These are phyloP conservation scores for Fusarium secorum DNA, from an alignment of 2,329 filamentous ascomycete species.

Conservation along the genomic window DNA sequence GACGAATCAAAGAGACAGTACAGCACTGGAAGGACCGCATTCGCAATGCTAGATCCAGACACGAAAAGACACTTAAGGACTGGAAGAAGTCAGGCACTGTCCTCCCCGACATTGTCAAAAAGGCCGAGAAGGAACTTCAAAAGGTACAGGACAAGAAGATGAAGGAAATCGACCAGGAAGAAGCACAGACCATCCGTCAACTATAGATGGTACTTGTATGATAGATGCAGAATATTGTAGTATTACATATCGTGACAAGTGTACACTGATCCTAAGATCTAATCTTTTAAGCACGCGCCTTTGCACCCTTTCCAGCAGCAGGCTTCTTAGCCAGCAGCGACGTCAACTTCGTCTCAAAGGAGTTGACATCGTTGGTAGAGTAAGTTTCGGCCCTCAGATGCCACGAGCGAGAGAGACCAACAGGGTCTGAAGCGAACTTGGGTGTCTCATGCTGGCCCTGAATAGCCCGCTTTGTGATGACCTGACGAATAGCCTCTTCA, in stretches of 20 bases:
- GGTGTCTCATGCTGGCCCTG: conserved; percentile 50
- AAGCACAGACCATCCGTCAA: conserved; percentile 58
- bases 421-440: conserved; percentile 45
- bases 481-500: conserved; percentile 46
- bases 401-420: conserved; percentile 48
- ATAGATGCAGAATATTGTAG: conserved; percentile 37
- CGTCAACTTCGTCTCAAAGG: conserved; percentile 52
- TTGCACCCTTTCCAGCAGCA: conserved; percentile 30
- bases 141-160: conserved; percentile 63
- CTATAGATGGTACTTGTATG: conserved; percentile 35
- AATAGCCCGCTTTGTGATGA: conserved; percentile 46
- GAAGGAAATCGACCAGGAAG: conserved; percentile 57
- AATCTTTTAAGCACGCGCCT: conserved; percentile 37
- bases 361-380: conserved; percentile 43
- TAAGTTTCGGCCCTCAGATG: conserved; percentile 52
- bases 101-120: conserved; percentile 57
- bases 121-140: conserved; percentile 57
- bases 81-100: conserved; percentile 57
- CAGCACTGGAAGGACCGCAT: conserved; percentile 61
- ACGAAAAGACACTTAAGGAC: conserved; percentile 58
- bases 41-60: conserved; percentile 55
- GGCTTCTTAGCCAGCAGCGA: conserved; percentile 42
- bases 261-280: conserved; percentile 39
- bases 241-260: conserved; percentile 43
- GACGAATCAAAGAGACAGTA: conserved; percentile 54